Evolutionary conservation across 805 yeast genomes (phyloP).

Genomic region (Starmerella stigmatis): DNA sequence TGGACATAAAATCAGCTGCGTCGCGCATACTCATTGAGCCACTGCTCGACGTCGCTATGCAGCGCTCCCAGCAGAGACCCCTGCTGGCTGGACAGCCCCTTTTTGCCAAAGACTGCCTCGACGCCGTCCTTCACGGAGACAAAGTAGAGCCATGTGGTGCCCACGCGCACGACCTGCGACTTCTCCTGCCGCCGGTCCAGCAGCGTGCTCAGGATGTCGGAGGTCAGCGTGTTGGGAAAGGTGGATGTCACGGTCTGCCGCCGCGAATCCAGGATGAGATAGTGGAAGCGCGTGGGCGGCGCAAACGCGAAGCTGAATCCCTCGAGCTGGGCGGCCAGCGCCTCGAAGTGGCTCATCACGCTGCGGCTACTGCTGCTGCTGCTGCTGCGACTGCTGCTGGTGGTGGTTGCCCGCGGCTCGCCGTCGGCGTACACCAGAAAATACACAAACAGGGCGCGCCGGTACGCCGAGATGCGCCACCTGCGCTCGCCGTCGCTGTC

Average conservation of each 20-base stretch:
- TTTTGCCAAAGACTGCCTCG: conserved; percentile 17
- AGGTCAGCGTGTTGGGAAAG: conserved; percentile 6
- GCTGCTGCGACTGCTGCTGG: too few species aligned
- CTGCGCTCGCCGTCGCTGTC: not conserved
- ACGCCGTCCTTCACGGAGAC: conserved; percentile 3
- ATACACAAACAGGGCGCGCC: conserved; percentile 13
- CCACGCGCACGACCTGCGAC: conserved; percentile 14
- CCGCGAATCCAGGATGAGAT: conserved; percentile 8
- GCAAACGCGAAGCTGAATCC: conserved; percentile 23
- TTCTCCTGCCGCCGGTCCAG: not conserved
- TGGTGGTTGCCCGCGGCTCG: not conserved
- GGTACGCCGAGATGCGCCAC: conserved; percentile 2
- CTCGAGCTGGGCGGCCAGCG: conserved; percentile 14
- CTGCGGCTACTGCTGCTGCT: too few species aligned
- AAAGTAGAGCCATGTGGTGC: conserved; percentile 19
- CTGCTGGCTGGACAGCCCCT: conserved; percentile 10
- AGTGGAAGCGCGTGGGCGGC: conserved; percentile 22
- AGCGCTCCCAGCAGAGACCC: conserved; percentile 15
- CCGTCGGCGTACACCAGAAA: not conserved
- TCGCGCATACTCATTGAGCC: conserved; percentile 17
- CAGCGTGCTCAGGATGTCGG: conserved; percentile 13
- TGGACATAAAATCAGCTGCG: not conserved
- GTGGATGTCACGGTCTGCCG: conserved; percentile 10
- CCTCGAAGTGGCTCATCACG: conserved; percentile 6
- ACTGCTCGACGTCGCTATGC: conserved; percentile 18